These are phyloP conservation scores for Fusarium neocosmosporiellum DNA, from an alignment of 2,329 filamentous ascomycete species.

Conservation along the genomic window DNA sequence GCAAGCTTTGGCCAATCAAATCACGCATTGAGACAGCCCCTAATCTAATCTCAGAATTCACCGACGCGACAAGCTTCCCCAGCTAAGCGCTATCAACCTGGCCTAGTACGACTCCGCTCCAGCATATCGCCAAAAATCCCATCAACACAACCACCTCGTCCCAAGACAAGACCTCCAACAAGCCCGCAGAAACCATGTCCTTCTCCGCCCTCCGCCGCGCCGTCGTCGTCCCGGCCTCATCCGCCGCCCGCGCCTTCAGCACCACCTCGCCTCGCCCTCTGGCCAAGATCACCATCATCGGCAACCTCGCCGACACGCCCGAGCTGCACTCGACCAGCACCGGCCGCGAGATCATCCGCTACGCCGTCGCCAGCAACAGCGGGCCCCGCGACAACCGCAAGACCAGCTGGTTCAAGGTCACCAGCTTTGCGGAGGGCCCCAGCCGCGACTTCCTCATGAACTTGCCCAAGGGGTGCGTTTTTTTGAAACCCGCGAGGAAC, in stretches of 20 bases:
- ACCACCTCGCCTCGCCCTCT: conserved; percentile 72
- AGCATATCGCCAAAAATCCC: conserved; percentile 7
- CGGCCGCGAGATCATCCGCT: conserved; percentile 80
- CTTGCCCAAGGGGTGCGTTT: conserved; percentile 87
- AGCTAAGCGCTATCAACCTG: conserved; percentile 1
- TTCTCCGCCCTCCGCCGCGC: conserved; percentile 65
- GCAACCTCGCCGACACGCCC: conserved; percentile 83
- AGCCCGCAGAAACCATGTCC: conserved; percentile 50
- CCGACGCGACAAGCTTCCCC: conserved; percentile 32
- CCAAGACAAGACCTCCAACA: background rate
- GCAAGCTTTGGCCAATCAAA: conserved; percentile 15
- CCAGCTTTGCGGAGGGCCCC: conserved; percentile 77
- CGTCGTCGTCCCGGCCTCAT: conserved; percentile 58
- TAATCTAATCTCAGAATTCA: conserved; percentile 21
- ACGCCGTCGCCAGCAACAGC: conserved; percentile 76
- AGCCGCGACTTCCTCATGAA: conserved; percentile 77
- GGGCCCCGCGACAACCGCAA: conserved; percentile 77
- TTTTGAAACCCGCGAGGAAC: background rate
- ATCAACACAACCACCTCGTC: background rate
- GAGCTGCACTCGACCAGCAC: conserved; percentile 77
- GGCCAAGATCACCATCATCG: conserved; percentile 87
- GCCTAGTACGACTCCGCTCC: conserved; percentile 8
- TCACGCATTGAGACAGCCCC: conserved; percentile 19
- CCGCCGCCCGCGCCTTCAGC: conserved; percentile 78
- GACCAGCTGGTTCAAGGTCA: conserved; percentile 87